Percentiles rank a stretch among this genome's conserved stretches.
phyloP scores from a whole-genome alignment of 345 rosid species.

The Citrus unshiu region DNA sequence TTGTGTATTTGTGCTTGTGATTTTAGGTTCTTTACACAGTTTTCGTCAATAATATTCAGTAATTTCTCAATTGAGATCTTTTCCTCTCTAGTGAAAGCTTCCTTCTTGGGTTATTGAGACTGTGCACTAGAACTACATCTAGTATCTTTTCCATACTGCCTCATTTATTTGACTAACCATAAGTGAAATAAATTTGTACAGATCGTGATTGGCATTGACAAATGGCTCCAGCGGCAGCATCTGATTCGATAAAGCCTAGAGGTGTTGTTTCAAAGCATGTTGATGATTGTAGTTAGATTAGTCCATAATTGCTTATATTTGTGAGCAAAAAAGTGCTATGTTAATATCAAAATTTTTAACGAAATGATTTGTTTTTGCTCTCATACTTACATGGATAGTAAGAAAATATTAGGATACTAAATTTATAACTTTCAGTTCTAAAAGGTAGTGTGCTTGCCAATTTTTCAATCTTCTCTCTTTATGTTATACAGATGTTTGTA shows the following conservation, averaged over 20 bases:
- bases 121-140: too few species aligned
- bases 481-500: conserved; percentile 71
- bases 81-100: too few species aligned
- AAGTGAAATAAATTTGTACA: conserved; percentile 9
- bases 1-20: too few species aligned
- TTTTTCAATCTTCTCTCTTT: conserved; percentile 12
- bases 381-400: not conserved
- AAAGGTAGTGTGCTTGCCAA: not conserved
- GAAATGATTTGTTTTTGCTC: not conserved
- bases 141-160: too few species aligned
- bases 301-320: not conserved
- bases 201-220: conserved; percentile 21
- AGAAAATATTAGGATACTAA: not conserved
- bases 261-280: conserved; percentile 35
- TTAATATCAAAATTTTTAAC: not conserved
- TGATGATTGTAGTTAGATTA: not conserved
- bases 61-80: too few species aligned
- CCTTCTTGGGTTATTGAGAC: too few species aligned
- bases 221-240: conserved; percentile 54
- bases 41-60: too few species aligned
- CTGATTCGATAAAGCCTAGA: conserved; percentile 74
- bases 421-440: not conserved
- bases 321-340: not conserved
- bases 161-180: not conserved
- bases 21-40: too few species aligned